Percentiles rank a stretch among this genome's conserved stretches.
Conservation (phyloP, 495 filamentous ascomycete genomes). For the Echria macrotheca region DNA sequence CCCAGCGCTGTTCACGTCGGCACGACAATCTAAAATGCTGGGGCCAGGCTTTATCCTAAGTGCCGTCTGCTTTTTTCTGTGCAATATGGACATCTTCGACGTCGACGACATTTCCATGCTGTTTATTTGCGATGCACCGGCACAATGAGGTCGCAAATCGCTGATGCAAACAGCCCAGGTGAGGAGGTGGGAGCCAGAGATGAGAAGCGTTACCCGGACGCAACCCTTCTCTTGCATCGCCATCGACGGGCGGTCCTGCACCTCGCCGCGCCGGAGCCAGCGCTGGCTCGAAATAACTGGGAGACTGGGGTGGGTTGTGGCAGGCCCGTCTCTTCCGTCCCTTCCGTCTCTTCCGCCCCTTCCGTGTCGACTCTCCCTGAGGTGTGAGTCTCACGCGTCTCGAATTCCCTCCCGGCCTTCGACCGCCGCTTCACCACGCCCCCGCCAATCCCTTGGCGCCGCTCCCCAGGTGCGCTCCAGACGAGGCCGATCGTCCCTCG, state of each 20-base stretch:
- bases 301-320: not conserved
- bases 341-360: no score
- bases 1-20: not conserved
- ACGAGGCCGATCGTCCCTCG: slow-evolving; percentile 8
- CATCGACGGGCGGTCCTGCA: not conserved
- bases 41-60: slow-evolving; percentile 17
- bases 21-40: slow-evolving; percentile 11
- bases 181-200: no score
- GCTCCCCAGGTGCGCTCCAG: slow-evolving; percentile 1
- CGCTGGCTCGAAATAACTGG: not conserved
- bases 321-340: slow-evolving; percentile 4
- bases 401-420: slow-evolving; percentile 7
- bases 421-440: slow-evolving; percentile 4
- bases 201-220: no score
- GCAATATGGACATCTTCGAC: slow-evolving; percentile 7
- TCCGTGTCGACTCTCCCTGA: no score
- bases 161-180: no score
- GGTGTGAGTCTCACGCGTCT: no score
- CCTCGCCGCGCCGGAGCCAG: not conserved
- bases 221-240: not conserved
- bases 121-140: not conserved
- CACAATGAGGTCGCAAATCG: no score
- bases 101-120: not conserved
- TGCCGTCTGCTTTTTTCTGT: slow-evolving; percentile 3
- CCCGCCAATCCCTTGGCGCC: slow-evolving; percentile 9